Evolutionary conservation across 495 filamentous ascomycete genomes (phyloP).

Genomic region (Trichocladium uniseriatum): DNA sequence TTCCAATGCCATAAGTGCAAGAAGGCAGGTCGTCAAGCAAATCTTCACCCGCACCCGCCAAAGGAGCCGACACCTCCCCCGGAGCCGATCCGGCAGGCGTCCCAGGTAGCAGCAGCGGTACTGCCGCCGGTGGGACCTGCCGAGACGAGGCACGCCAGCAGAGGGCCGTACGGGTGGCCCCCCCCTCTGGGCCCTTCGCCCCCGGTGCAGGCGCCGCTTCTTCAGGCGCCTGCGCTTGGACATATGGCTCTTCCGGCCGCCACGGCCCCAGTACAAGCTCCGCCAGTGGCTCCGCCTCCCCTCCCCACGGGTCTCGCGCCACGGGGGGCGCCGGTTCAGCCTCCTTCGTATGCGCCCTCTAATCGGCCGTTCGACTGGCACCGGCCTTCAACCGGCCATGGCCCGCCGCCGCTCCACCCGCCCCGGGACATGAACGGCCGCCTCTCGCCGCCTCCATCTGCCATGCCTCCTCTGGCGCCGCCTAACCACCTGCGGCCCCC

Average conservation of each 20-base stretch:
- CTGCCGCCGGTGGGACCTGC: constrained; percentile 40
- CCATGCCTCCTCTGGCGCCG: constrained; percentile 34
- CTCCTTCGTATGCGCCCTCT: constrained; percentile 19
- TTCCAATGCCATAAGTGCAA: constrained; percentile 51
- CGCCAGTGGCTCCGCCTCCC: constrained; percentile 17
- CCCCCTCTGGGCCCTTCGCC: constrained; percentile 7
- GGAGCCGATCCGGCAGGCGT: constrained; percentile 28
- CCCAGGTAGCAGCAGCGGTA: constrained; percentile 32
- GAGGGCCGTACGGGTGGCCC: constrained; percentile 16
- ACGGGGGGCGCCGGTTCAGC: constrained; percentile 22
- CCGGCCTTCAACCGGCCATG: constrained; percentile 25
- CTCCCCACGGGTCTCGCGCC: constrained; percentile 20
- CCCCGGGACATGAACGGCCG: constrained; percentile 35
- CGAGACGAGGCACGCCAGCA: constrained; percentile 15
- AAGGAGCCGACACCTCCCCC: constrained; percentile 27
- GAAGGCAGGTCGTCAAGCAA: constrained; percentile 32
- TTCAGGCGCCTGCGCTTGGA: constrained; percentile 30
- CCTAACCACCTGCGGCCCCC: constrained; percentile 36
- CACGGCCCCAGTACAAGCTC: constrained; percentile 30
- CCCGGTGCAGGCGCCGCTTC: constrained; percentile 8
- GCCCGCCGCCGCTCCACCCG: constrained; percentile 26
- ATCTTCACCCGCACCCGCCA: constrained; percentile 21
- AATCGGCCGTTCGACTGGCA: constrained; percentile 31
- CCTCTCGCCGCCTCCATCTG: constrained; percentile 25
- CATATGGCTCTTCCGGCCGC: constrained; percentile 33